phyloP scores from a whole-genome alignment of 371 early-diverging fungal genomes.

The Rhizomucor miehei region DNA sequence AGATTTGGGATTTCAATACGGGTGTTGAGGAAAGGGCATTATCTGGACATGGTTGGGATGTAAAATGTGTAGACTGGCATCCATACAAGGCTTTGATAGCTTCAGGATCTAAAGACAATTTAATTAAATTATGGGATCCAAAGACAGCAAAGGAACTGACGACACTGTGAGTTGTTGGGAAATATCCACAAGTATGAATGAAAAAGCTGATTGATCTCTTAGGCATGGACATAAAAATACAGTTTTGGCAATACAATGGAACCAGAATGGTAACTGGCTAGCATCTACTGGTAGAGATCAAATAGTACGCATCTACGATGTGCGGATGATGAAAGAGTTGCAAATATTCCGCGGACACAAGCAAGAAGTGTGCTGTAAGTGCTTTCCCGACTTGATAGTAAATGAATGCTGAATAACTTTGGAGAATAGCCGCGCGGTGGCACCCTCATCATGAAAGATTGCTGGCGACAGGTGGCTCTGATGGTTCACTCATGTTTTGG shows the following conservation, averaged over 20 bases:
- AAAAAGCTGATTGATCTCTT: background rate
- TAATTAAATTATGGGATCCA: constrained; percentile 99
- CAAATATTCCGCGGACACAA: constrained; percentile 91
- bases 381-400: background rate
- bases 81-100: constrained; percentile 94
- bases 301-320: constrained; percentile 93
- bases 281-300: constrained; percentile 96
- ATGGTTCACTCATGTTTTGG: constrained; percentile 96
- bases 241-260: constrained; percentile 91
- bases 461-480: constrained; percentile 94
- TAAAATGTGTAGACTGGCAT: constrained; percentile 99
- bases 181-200: background rate
- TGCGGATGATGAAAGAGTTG: constrained; percentile 94
- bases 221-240: constrained; percentile 98
- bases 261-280: constrained; percentile 97
- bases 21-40: constrained; percentile 84
- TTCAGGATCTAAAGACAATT: constrained; percentile 98
- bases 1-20: constrained; percentile 96
- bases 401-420: background rate
- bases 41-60: constrained; percentile 99
- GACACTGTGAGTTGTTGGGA: constrained; percentile 70
- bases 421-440: constrained; percentile 78
- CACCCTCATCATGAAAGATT: constrained; percentile 94
- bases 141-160: constrained; percentile 85
- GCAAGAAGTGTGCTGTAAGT: constrained; percentile 92